Conservation (phyloP, 108 stramenopile species). For the Fragilaria radians region DNA sequence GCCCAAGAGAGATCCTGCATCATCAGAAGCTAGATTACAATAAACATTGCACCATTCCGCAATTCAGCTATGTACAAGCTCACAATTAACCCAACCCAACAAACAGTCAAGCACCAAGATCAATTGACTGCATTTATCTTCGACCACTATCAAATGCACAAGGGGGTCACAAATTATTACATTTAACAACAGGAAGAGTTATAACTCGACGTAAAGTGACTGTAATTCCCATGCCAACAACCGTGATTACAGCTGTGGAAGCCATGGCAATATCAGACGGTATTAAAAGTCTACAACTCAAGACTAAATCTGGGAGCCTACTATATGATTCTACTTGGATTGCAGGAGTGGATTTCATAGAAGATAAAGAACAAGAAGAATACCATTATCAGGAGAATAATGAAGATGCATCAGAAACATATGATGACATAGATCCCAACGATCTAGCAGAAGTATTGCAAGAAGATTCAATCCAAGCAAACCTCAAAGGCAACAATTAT, state of each 20-base stretch:
- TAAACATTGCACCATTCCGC: no score
- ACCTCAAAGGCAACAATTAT: neutral
- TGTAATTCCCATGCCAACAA: constrained; percentile 5
- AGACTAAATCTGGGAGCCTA: neutral
- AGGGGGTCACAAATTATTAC: constrained; percentile 27
- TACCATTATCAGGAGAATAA: neutral
- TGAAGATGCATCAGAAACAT: neutral
- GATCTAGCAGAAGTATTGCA: neutral
- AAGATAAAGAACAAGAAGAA: neutral
- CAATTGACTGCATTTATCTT: constrained; percentile 13
- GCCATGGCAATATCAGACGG: neutral
- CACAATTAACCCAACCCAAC: neutral
- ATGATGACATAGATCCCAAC: neutral
- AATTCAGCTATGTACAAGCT: no score
- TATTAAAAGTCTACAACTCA: neutral
- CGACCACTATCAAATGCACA: constrained; percentile 21
- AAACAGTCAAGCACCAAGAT: constrained; percentile 7
- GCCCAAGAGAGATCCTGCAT: constrained; percentile 1
- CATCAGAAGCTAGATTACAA: constrained; percentile 9
- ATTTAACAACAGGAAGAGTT: constrained; percentile 8
- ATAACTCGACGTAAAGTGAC: constrained; percentile 12
- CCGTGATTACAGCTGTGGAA: constrained; percentile 14
- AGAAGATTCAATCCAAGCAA: neutral
- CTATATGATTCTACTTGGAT: constrained; percentile 3
- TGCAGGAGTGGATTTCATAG: constrained; percentile 9